phyloP scores from a whole-genome alignment of 148 eudicot genomes.

The Chenopodium formosanum region DNA sequence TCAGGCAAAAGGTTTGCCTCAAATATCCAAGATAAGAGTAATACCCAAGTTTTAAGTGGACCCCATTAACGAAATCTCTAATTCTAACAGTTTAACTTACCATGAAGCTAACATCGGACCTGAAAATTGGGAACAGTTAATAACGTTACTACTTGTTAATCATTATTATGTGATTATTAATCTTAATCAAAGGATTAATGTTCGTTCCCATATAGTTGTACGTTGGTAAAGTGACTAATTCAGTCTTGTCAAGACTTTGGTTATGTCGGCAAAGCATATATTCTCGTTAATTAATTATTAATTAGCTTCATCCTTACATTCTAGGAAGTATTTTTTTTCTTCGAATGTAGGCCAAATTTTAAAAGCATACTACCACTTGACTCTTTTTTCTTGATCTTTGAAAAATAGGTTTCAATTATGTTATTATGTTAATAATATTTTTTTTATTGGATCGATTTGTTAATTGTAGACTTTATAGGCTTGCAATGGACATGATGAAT shows the following conservation, averaged over 20 bases:
- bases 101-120: conserved; percentile 45
- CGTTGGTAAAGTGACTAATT: background rate
- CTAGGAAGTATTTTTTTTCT: background rate
- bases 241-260: background rate
- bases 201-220: background rate
- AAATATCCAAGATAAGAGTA: conserved; percentile 43
- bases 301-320: background rate
- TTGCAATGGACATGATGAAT: too few species aligned
- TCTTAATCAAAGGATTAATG: background rate
- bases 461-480: too few species aligned
- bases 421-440: too few species aligned
- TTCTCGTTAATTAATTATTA: too few species aligned
- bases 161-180: background rate
- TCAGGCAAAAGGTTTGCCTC: conserved; percentile 60
- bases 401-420: too few species aligned
- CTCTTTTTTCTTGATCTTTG: too few species aligned
- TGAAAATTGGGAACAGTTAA: conserved; percentile 13
- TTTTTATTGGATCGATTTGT: too few species aligned
- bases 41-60: conserved; percentile 37
- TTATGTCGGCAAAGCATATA: background rate
- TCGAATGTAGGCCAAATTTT: background rate
- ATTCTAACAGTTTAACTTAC: conserved; percentile 9
- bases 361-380: too few species aligned
- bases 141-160: background rate
- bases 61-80: background rate